Base-by-base conservation (phyloP, 306 rosid species). In the Delonix regia region DNA sequence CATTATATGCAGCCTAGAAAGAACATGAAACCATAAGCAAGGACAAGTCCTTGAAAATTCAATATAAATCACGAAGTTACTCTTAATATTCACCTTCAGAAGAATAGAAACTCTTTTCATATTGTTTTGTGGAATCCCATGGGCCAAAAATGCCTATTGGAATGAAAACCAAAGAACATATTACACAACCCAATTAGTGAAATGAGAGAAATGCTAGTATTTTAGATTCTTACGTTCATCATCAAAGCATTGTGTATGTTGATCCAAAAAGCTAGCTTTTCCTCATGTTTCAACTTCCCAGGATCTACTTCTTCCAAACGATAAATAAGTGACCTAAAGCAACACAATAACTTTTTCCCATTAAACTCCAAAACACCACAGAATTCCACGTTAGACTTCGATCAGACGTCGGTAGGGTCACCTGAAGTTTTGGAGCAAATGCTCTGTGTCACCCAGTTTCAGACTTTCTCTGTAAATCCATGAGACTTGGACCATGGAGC, bases 191-290 rank as follows among this genome's bases (percentile, higher is more conserved):
- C 33, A 68, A 48, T 53, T 39, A 76, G 51, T 64, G 71, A 57
- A 65, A 57, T 52, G 45, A 25, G 42, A 83, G 61, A 68, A 18
- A 82, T 75, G 67, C 34, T 33, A 33, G 78, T 68, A 44, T 57
- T 15, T 12, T 74, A 21, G 13, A 18, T 16, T 36, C 65, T 87
- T 88, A 93, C 99, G 85, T 92, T 96, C 99, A 95, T 93, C 88
- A 95, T 91, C 86, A 95, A 88, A 62, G 98, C 87, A 84, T 95
- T 95, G 85, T 95, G 97, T 73, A 90, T 52, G 72, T 95, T 95
- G 45, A 93, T 93, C 99, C 99, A 95, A 84, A 95, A 95, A 9
- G 99, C 96, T 64, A 95, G 86, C 87, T 89, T 95, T 84, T 93
- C 99, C 49, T 87, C 94, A 4, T 89, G 89, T 66, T 85, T 88